These are phyloP conservation scores for Apiospora pterosperma DNA, from an alignment of 2,329 filamentous ascomycete species.

Conservation along the genomic window DNA sequence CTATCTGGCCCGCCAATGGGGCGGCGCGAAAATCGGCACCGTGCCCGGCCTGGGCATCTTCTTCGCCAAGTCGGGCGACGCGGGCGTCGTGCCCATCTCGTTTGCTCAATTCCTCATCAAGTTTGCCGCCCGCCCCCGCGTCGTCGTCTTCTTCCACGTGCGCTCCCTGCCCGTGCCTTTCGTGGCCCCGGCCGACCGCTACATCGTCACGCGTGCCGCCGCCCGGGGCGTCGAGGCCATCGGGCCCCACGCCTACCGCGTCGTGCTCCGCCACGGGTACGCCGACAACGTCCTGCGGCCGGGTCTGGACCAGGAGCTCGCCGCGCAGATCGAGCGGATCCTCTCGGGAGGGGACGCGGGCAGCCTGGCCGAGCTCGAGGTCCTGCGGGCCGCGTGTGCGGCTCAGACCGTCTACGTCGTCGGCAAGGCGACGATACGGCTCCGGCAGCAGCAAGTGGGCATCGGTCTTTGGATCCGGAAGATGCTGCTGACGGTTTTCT, in stretches of 20 bases:
- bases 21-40: constrained; percentile 34
- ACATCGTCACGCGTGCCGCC: constrained; percentile 29
- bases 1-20: constrained; percentile 21
- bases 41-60: constrained; percentile 63
- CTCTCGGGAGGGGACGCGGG: constrained; percentile 25
- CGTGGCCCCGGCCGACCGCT: constrained; percentile 42
- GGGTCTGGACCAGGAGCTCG: constrained; percentile 49
- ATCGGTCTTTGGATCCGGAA: constrained; percentile 7
- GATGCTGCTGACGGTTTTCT: constrained; percentile 46
- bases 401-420: constrained; percentile 48
- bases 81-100: constrained; percentile 48
- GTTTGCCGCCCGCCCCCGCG: constrained; percentile 59
- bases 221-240: not conserved
- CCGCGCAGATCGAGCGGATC: constrained; percentile 53
- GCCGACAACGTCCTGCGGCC: constrained; percentile 63
- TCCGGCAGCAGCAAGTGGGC: constrained; percentile 29
- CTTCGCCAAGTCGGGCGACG: constrained; percentile 69
- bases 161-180: constrained; percentile 55
- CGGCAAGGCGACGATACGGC: constrained; percentile 56
- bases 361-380: constrained; percentile 21
- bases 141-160: constrained; percentile 69
- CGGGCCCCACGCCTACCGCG: constrained; percentile 59
- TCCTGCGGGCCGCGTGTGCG: constrained; percentile 34
- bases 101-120: constrained; percentile 70
- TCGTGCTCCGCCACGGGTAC: constrained; percentile 67